Evolutionary conservation across 2,329 filamentous ascomycete genomes (phyloP).

Genomic region (Calonectria pteridis): DNA sequence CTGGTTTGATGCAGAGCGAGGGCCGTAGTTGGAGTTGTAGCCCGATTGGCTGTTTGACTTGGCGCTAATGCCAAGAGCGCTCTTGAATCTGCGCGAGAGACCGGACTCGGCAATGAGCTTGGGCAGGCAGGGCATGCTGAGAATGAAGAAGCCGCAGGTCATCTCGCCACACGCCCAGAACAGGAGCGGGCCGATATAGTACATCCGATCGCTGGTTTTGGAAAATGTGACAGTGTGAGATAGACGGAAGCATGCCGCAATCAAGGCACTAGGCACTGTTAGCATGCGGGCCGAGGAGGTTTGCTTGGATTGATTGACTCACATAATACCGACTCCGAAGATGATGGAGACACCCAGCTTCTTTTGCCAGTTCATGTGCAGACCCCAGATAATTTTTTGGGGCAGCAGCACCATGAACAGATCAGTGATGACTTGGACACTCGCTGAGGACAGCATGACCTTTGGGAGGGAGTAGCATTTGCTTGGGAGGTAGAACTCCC

Average conservation of each 20-base stretch:
- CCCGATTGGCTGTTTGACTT: constrained; percentile 14
- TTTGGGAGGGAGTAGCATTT: constrained; percentile 24
- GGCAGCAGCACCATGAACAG: constrained; percentile 25
- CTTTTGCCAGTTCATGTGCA: constrained; percentile 29
- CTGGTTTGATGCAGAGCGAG: neutral
- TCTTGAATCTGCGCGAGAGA: constrained; percentile 15
- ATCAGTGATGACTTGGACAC: constrained; percentile 26
- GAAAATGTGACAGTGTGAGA: constrained; percentile 48
- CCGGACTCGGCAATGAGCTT: constrained; percentile 47
- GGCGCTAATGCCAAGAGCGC: constrained; percentile 14
- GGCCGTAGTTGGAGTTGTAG: neutral
- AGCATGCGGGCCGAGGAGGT: neutral
- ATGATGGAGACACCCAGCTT: constrained; percentile 25
- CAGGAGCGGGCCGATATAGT: constrained; percentile 52
- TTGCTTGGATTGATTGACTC: neutral
- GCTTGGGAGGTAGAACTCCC: constrained; percentile 26
- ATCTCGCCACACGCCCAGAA: constrained; percentile 61
- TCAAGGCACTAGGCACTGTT: constrained; percentile 49
- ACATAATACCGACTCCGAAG: constrained; percentile 30
- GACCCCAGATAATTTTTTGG: constrained; percentile 27
- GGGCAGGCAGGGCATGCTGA: constrained; percentile 53
- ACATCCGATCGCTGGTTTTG: constrained; percentile 49
- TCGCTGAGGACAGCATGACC: constrained; percentile 22
- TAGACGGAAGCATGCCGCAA: constrained; percentile 55
- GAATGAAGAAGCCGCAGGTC: constrained; percentile 59